These are phyloP conservation scores for Epichloe brachyelytri DNA, from an alignment of 2,329 filamentous ascomycete species.

Conservation along the genomic window DNA sequence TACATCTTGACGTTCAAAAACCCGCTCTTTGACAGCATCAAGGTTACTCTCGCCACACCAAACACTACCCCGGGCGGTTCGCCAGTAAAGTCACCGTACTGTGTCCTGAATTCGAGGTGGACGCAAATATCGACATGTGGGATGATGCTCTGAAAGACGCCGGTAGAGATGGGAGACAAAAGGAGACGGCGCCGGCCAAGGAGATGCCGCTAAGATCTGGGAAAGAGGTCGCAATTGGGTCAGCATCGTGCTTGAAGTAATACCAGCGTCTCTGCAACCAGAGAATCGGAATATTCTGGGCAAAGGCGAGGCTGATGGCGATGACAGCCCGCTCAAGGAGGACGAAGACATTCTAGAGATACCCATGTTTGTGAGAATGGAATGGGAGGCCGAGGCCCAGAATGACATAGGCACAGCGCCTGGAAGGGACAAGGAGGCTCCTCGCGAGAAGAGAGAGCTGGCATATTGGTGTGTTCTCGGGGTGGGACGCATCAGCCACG, in stretches of 20 bases:
- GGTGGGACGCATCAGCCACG: conserved; percentile 61
- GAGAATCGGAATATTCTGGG: conserved; percentile 20
- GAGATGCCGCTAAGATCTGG: conserved; percentile 93
- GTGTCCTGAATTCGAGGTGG: conserved; percentile 88
- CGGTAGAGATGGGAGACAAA: conserved; percentile 23
- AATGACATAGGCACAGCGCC: conserved; percentile 47
- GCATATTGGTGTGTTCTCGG: conserved; percentile 94
- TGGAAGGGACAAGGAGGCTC: conserved; percentile 44
- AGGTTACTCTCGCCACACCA: conserved; percentile 77
- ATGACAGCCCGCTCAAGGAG: conserved; percentile 36
- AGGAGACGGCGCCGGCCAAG: conserved; percentile 32
- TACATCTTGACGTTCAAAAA: conserved; percentile 87
- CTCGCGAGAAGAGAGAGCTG: conserved; percentile 70
- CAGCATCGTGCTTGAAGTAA: conserved; percentile 81
- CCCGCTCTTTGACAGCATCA: conserved; percentile 82
- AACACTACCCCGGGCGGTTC: conserved; percentile 62
- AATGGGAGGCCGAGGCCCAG: conserved; percentile 68
- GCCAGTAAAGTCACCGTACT: conserved; percentile 76
- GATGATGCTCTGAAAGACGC: conserved; percentile 70
- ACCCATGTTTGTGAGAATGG: conserved; percentile 81
- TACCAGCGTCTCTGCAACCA: conserved; percentile 45
- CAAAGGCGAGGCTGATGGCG: conserved; percentile 24
- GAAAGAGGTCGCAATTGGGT: conserved; percentile 90
- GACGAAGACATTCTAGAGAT: conserved; percentile 68
- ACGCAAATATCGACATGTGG: conserved; percentile 76